These are phyloP conservation scores for Leccinum subfulvum DNA, from an alignment of 1,284 basidiomycete genomes.

Conservation along the genomic window DNA sequence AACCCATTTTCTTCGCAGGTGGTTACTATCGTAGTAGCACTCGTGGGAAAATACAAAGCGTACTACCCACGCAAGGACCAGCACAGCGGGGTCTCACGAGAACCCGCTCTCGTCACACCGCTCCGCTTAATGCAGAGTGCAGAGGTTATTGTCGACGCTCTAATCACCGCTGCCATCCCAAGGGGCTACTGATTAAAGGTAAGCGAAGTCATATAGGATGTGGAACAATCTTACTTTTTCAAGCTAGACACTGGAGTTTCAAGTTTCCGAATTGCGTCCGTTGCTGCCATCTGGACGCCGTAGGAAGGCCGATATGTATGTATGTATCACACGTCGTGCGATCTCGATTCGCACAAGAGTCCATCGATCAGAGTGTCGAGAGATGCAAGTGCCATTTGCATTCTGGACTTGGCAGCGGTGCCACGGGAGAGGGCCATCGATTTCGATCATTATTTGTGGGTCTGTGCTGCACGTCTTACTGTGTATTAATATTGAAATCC, in stretches of 20 bases:
- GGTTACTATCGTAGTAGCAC: not conserved
- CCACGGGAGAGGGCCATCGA: not conserved
- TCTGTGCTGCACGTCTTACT: no score
- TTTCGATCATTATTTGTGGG: no score
- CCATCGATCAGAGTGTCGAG: constrained; percentile 2
- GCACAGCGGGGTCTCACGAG: not conserved
- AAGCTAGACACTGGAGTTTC: constrained; percentile 7
- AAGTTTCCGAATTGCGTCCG: not conserved
- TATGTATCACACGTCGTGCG: not conserved
- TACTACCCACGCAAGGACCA: constrained; percentile 1
- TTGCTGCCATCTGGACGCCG: constrained; percentile 5
- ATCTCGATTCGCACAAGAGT: constrained; percentile 5
- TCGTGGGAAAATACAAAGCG: constrained; percentile 22
- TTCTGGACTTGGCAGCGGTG: constrained; percentile 3
- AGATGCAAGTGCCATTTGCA: not conserved
- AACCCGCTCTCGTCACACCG: not conserved
- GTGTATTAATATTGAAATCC: no score
- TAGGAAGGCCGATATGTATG: not conserved
- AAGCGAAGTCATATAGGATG: not conserved
- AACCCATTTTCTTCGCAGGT: constrained; percentile 26
- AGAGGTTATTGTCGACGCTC: not conserved
- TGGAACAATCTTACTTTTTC: not conserved
- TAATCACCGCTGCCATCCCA: not conserved
- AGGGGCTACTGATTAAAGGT: constrained; percentile 2
- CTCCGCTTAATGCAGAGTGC: not conserved